phyloP scores from a whole-genome alignment of 345 rosid genomes.

The Murraya paniculata region DNA sequence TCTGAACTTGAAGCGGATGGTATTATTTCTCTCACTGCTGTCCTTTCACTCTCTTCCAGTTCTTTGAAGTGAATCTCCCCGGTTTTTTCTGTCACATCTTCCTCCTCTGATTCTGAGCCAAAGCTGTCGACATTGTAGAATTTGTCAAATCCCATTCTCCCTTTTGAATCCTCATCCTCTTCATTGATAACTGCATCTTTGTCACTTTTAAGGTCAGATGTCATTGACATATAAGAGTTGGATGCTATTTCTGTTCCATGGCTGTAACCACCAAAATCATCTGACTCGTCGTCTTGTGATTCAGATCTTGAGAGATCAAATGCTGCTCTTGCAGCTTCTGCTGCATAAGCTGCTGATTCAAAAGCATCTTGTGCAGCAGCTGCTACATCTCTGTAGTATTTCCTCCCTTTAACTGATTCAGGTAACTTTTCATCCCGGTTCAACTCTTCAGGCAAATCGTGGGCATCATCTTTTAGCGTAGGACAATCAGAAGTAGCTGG shows the following conservation, averaged over 20 bases:
- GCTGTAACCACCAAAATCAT: conserved; percentile 15
- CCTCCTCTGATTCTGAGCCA: conserved; percentile 18
- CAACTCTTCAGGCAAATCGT: not conserved
- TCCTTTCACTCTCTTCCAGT: conserved; percentile 1
- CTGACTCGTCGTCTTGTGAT: conserved; percentile 20
- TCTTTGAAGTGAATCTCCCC: not conserved
- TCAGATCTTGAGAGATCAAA: conserved; percentile 36
- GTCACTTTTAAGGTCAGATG: conserved; percentile 1
- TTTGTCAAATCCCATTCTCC: conserved; percentile 6
- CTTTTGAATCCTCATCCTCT: not conserved
- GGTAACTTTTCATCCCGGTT: conserved; percentile 16
- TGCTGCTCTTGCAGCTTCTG: conserved; percentile 51
- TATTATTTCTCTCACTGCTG: not conserved
- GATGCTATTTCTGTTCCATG: not conserved
- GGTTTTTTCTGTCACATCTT: conserved; percentile 1
- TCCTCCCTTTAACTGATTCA: conserved; percentile 20
- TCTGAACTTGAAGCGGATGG: conserved; percentile 12
- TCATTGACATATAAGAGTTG: conserved; percentile 7
- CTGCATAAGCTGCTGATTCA: conserved; percentile 47
- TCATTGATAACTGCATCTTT: not conserved
- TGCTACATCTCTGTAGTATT: conserved; percentile 28
- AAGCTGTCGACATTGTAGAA: conserved; percentile 3
- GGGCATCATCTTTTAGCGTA: not conserved
- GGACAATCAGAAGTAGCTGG: conserved; percentile 1
- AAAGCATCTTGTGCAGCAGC: conserved; percentile 48